A percentile compares a stretch with the other conserved stretches of the same genome.
phyloP scores from a whole-genome alignment of 352 stramenopile species.

The Globisporangium sylvaticum region DNA sequence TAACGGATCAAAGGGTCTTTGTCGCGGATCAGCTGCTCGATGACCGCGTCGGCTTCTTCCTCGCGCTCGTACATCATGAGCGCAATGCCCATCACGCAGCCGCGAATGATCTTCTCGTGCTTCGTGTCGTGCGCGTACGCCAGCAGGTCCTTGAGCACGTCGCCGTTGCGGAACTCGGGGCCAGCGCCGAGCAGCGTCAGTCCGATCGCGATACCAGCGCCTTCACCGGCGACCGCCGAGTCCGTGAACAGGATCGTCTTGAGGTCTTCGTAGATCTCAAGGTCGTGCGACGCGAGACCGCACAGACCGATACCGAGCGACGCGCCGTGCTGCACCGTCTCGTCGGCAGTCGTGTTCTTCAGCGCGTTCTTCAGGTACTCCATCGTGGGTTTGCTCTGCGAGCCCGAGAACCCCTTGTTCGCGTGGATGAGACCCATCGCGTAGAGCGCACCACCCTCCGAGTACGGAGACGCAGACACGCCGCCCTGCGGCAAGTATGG shows the following conservation, averaged over 20 bases:
- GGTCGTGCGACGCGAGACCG: constrained; percentile 92
- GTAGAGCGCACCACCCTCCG: constrained; percentile 96
- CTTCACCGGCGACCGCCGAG: constrained; percentile 96
- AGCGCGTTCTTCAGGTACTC: constrained; percentile 85
- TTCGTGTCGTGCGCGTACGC: constrained; percentile 97
- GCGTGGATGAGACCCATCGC: constrained; percentile 98
- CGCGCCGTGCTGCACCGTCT: constrained; percentile 97
- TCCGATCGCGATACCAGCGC: constrained; percentile 96
- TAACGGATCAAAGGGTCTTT: constrained; percentile 98
- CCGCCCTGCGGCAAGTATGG: constrained; percentile 95
- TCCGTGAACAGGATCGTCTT: constrained; percentile 98
- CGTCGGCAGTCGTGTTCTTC: constrained; percentile 88
- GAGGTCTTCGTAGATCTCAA: constrained; percentile 95
- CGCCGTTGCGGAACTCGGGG: constrained; percentile 74
- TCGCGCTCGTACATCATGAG: constrained; percentile 98
- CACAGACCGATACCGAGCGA: constrained; percentile 97
- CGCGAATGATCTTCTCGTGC: constrained; percentile 99
- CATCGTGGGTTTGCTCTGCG: constrained; percentile 78
- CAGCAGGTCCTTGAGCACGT: constrained; percentile 93
- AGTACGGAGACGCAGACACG: constrained; percentile 92
- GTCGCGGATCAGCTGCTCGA: constrained; percentile 96
- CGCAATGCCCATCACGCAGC: constrained; percentile 96
- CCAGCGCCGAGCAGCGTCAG: constrained; percentile 95
- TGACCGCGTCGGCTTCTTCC: constrained; percentile 94
- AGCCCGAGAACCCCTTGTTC: constrained; percentile 90